Evolutionary conservation across 2,329 filamentous ascomycete genomes (phyloP), one percentile per base, ranked within the genome.

Genomic region (Sodiomyces alkalinus): DNA sequence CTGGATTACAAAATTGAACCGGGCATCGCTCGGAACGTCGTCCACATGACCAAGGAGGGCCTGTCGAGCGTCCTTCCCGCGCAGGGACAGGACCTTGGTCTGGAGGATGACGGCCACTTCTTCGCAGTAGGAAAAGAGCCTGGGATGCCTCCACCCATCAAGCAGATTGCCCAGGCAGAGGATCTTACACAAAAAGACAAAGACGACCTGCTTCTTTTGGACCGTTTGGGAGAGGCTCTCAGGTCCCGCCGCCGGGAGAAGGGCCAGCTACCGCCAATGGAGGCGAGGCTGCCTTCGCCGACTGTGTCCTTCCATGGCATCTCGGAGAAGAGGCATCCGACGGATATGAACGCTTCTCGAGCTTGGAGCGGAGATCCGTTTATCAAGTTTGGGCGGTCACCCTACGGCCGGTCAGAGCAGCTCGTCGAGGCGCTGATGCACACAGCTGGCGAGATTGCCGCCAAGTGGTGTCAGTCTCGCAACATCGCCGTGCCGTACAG

Each of bases 401-500:
- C 42, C 5, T 24, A 33, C 19, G 27, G 20, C 12, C 38, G 39
- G 7, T 48, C 44, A 15, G 51, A 46, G 13, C 44, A 51, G 14
- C 41, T 65, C 11, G 61, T 70, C 21, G 49, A 52, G 32, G 55
- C 57, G 31, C 39, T 59, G 15, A 80, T 79, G 74, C 56, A 68
- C 20, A 54, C 76, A 4, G 73, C 70, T 9, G 70, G 69, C 30
- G 61, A 75, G 40, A 52, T 74, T 16, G 70, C 67, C 20, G 73
- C 71, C 13, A 55, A 53, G 17, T 80, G 70, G 68, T 75, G 70
- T 41, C 43, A 56, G 26, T 57, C 61, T 14, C 64, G 72, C 27
- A 51, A 55, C 13, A 64, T 80, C 28, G 64, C 71, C 19, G 56
- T 72, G 17, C 68, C 72, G 6, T 79, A 67, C 47, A 67, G 64